A percentile compares a stretch with the other conserved stretches of the same genome.
Conservation (phyloP, 2,329 filamentous ascomycete species). For the Thermoascus crustaceus region DNA sequence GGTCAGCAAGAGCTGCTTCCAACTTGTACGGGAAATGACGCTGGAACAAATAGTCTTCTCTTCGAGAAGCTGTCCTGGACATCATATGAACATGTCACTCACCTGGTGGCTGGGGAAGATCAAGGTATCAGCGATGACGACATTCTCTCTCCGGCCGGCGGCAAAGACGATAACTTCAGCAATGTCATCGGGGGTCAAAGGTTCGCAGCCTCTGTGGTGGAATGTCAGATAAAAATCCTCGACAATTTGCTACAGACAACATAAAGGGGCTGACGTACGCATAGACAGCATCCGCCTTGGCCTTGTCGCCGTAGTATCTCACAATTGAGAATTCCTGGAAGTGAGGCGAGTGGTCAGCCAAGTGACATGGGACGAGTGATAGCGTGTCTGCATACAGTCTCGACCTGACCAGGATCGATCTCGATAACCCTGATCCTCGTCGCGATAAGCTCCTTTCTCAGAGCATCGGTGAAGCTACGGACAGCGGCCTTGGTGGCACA, state of each 20-base stretch:
- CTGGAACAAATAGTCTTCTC: too few species aligned
- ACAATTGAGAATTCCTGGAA: conserved; percentile 84
- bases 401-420: conserved; percentile 85
- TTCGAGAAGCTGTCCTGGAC: too few species aligned
- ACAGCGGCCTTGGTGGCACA: conserved; percentile 89
- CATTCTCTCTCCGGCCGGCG: conserved; percentile 76
- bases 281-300: conserved; percentile 85
- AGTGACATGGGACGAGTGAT: too few species aligned
- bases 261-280: conserved; percentile 48
- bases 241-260: neutral
- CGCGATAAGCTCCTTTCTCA: conserved; percentile 75
- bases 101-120: conserved; percentile 89
- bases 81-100: conserved; percentile 21
- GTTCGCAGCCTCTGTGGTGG: conserved; percentile 59
- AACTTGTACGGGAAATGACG: too few species aligned
- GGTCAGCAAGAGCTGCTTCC: too few species aligned
- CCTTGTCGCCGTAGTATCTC: conserved; percentile 78
- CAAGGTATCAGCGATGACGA: conserved; percentile 79
- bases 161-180: conserved; percentile 85
- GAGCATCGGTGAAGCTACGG: conserved; percentile 70
- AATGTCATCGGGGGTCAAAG: conserved; percentile 81
- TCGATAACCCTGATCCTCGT: conserved; percentile 77
- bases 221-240: conserved; percentile 5
- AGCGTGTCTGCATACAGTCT: conserved; percentile 54
- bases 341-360: neutral